Evolutionary conservation across 164 flowering plant genomes (phyloP).

Genomic region (Warburgia ugandensis): DNA sequence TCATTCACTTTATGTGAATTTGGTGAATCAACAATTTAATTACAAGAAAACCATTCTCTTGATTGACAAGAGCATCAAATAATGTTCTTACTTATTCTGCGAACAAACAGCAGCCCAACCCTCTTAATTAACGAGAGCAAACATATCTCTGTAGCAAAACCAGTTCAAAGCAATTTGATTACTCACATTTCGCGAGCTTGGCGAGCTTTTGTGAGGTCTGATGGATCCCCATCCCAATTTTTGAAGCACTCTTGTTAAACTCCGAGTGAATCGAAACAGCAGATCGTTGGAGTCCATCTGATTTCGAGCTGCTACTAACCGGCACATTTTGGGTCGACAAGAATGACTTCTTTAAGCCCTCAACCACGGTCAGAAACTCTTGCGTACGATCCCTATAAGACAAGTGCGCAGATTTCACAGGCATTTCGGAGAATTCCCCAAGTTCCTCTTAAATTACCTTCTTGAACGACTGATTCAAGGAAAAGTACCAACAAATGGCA

Average conservation of each 20-base stretch:
- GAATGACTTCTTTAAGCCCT: conserved; percentile 54
- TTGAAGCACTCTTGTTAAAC: conserved; percentile 80
- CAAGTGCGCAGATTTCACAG: conserved; percentile 42
- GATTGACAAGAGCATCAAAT: too few relatives aligned
- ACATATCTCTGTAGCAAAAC: too few relatives aligned
- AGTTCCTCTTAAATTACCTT: too few relatives aligned
- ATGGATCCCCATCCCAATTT: conserved; percentile 83
- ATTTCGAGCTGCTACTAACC: conserved; percentile 24
- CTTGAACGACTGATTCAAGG: too few relatives aligned
- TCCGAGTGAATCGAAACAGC: conserved; percentile 73
- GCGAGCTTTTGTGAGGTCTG: conserved; percentile 92
- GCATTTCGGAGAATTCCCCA: conserved; percentile 15
- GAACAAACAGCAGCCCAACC: too few relatives aligned
- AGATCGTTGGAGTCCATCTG: conserved; percentile 35
- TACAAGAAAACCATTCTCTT: too few relatives aligned
- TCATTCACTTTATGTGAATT: too few relatives aligned
- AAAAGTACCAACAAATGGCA: too few relatives aligned
- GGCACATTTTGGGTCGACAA: conserved; percentile 28
- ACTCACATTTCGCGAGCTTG: conserved; percentile 89
- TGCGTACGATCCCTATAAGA: conserved; percentile 84
- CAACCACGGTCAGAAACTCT: conserved; percentile 66
- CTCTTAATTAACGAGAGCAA: too few relatives aligned
- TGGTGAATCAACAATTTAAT: too few relatives aligned
- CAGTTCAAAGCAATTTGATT: background rate
- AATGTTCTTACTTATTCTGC: too few relatives aligned